A percentile compares a stretch with the other conserved stretches of the same genome.
Conservation (phyloP, 352 stramenopile genomes). For the Aphanomyces astaci region DNA sequence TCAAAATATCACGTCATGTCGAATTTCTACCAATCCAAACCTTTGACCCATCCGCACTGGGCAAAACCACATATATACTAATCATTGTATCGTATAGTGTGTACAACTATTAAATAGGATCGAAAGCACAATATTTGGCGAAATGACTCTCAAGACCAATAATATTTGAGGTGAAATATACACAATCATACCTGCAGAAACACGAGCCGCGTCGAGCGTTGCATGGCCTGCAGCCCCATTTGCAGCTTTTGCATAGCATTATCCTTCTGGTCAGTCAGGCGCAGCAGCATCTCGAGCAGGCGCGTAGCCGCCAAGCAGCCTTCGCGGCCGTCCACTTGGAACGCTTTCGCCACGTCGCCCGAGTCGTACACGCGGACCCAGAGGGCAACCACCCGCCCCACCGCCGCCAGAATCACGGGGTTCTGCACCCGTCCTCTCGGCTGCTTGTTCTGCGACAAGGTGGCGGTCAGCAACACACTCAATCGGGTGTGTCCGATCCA, state of each 20-base stretch:
- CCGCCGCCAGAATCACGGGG: constrained; percentile 60
- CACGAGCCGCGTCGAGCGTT: constrained; percentile 40
- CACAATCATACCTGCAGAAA: constrained; percentile 36
- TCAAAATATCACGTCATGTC: too few relatives aligned
- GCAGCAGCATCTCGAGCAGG: constrained; percentile 71
- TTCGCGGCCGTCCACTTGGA: constrained; percentile 44
- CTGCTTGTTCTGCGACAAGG: background rate
- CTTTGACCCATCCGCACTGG: too few relatives aligned
- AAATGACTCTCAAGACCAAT: too few relatives aligned
- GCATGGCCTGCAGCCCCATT: constrained; percentile 44
- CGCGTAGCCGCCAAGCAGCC: constrained; percentile 53
- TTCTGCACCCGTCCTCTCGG: constrained; percentile 33
- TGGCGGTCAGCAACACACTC: constrained; percentile 41
- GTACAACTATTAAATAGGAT: too few relatives aligned
- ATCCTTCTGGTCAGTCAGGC: constrained; percentile 62
- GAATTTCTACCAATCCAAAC: too few relatives aligned
- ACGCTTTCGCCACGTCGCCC: background rate
- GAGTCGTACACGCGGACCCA: constrained; percentile 61
- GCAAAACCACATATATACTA: too few relatives aligned
- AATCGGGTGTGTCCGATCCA: constrained; percentile 61
- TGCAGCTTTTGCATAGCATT: constrained; percentile 68
- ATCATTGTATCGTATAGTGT: too few relatives aligned
- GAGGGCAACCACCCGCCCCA: constrained; percentile 42
- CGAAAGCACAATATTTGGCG: too few relatives aligned
- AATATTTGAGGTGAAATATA: too few relatives aligned